Evolutionary conservation across 23 red algal species (phyloP).

Genomic region (Gracilaria gracilis): DNA sequence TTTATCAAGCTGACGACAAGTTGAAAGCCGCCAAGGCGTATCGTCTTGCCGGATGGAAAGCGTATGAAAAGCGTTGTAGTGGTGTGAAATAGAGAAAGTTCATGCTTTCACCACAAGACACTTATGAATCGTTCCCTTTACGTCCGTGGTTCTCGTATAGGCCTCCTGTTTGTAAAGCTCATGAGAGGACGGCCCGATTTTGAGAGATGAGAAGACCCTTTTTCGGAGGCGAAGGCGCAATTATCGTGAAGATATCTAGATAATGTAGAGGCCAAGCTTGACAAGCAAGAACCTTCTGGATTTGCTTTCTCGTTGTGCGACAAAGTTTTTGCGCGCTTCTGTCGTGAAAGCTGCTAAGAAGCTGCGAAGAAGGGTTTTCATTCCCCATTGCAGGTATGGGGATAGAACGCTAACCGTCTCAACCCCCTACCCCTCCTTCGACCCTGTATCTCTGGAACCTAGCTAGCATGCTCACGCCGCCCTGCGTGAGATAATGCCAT

Average conservation of each 20-base stretch:
- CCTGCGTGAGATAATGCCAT: too few relatives aligned
- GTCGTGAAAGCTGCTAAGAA: too few relatives aligned
- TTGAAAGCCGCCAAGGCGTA: constrained; percentile 79
- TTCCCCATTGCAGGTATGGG: too few relatives aligned
- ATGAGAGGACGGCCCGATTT: neutral
- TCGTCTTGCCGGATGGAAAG: constrained; percentile 82
- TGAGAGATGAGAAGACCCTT: neutral
- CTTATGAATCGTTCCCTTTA: too few relatives aligned
- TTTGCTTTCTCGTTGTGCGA: too few relatives aligned
- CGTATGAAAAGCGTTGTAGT: constrained; percentile 66
- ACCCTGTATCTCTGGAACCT: too few relatives aligned
- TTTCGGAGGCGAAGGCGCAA: neutral
- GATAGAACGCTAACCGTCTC: too few relatives aligned
- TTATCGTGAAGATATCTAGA: neutral
- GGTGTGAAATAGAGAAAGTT: constrained; percentile 9
- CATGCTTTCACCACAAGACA: neutral
- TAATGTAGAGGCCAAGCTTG: neutral
- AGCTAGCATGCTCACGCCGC: too few relatives aligned
- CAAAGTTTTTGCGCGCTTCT: too few relatives aligned
- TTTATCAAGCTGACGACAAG: constrained; percentile 84
- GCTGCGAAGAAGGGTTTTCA: too few relatives aligned
- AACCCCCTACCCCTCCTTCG: too few relatives aligned
- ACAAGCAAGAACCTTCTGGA: neutral
- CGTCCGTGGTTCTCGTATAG: too few relatives aligned
- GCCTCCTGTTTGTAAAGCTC: neutral